Percentiles rank a stretch among this genome's conserved stretches.
Evolutionary conservation across 225 moss, liverwort and hornwort genomes (phyloP).

Genomic region (Pseudisothecium myosuroides): DNA sequence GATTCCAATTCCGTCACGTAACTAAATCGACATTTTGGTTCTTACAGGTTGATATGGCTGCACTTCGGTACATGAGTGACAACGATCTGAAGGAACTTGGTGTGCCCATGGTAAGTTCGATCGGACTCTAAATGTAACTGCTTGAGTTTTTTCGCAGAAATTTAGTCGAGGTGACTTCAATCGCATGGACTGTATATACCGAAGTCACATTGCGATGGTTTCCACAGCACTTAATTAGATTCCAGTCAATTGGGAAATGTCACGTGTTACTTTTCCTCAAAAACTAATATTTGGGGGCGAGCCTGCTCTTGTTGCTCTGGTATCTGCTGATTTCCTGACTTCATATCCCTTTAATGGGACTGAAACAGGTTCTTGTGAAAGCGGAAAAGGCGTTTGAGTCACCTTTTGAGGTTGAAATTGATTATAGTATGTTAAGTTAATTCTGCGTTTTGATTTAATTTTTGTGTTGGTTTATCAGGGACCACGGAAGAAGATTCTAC

Average conservation of each 20-base stretch:
- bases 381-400: neutral
- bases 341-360: neutral
- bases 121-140: neutral
- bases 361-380: neutral
- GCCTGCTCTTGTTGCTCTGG: neutral
- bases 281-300: neutral
- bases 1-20: neutral
- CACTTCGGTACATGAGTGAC: constrained; percentile 78
- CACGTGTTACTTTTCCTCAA: neutral
- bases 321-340: neutral
- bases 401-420: neutral
- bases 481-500: constrained; percentile 88
- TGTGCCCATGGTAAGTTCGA: constrained; percentile 68
- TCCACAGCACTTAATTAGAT: neutral
- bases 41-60: constrained; percentile 83
- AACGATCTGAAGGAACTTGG: constrained; percentile 91
- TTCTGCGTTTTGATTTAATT: neutral
- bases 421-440: neutral
- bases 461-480: constrained; percentile 33
- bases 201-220: neutral
- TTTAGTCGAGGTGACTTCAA: neutral
- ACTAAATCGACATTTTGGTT: neutral
- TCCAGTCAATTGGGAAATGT: neutral
- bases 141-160: neutral
- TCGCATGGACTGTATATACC: neutral